phyloP scores from a whole-genome alignment of 2,329 filamentous ascomycete species.

The Colletotrichum trifolii region DNA sequence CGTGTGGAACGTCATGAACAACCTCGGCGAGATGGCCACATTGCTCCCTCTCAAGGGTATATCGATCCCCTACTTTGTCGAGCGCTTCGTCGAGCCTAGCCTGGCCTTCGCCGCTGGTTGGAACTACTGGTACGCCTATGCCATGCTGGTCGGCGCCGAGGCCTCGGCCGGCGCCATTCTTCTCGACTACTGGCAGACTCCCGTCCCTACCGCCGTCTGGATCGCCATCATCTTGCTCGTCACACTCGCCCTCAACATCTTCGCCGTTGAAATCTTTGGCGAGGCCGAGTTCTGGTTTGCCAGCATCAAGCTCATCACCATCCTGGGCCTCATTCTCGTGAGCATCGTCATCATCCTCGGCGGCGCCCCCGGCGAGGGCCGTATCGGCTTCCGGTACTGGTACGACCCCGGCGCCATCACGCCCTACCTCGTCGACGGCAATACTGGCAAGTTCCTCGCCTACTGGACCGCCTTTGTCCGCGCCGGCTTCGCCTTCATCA shows the following conservation, averaged over 20 bases:
- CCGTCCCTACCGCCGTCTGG: slow-evolving; percentile 66
- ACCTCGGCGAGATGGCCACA: slow-evolving; percentile 65
- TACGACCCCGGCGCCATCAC: slow-evolving; percentile 56
- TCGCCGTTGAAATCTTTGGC: slow-evolving; percentile 67
- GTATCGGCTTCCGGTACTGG: slow-evolving; percentile 55
- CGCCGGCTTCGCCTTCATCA: slow-evolving; percentile 72
- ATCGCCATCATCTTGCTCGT: slow-evolving; percentile 67
- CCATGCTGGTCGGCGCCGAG: slow-evolving; percentile 68
- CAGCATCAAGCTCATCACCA: slow-evolving; percentile 69
- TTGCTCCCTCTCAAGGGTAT: slow-evolving; percentile 67
- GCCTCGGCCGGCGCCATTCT: slow-evolving; percentile 68
- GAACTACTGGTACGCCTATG: slow-evolving; percentile 73
- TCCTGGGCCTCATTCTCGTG: slow-evolving; percentile 67
- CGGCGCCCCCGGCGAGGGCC: slow-evolving; percentile 61
- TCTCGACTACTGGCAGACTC: slow-evolving; percentile 68
- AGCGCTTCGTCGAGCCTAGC: slow-evolving; percentile 65
- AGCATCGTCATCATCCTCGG: slow-evolving; percentile 67
- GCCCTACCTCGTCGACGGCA: slow-evolving; percentile 57
- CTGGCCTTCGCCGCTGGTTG: slow-evolving; percentile 68
- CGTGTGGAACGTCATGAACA: slow-evolving; percentile 66
- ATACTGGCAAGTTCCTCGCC: slow-evolving; percentile 65
- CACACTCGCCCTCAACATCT: slow-evolving; percentile 66
- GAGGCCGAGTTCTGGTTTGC: slow-evolving; percentile 73
- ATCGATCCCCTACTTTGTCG: slow-evolving; percentile 66
- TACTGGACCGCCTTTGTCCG: slow-evolving; percentile 67